phyloP scores from a whole-genome alignment of 139 green algal species.

The Mesostigma viride region DNA sequence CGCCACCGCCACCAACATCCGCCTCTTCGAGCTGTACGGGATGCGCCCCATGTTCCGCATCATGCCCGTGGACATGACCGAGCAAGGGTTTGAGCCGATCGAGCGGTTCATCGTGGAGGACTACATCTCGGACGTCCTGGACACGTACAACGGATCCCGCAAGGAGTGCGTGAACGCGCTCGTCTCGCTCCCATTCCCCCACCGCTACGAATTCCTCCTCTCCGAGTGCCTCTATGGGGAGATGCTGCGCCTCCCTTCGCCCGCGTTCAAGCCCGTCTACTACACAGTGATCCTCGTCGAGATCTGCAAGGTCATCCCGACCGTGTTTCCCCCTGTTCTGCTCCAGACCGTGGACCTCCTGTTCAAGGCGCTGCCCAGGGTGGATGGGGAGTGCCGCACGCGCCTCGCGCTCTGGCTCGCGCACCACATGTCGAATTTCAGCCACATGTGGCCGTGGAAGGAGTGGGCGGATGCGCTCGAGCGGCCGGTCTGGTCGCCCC shows the following conservation, averaged over 20 bases:
- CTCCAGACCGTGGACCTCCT: conserved; percentile 19
- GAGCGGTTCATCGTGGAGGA: conserved; percentile 33
- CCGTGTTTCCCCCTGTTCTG: conserved; percentile 25
- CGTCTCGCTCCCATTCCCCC: conserved; percentile 49
- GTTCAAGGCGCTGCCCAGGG: conserved; percentile 15
- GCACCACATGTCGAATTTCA: conserved; percentile 79
- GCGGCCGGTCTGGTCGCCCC: conserved; percentile 46
- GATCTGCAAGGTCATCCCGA: conserved; percentile 27
- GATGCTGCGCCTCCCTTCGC: conserved; percentile 63
- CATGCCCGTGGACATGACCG: no score
- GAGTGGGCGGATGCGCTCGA: conserved; percentile 56
- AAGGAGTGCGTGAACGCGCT: conserved; percentile 53
- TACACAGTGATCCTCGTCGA: conserved; percentile 68
- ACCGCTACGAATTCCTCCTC: conserved; percentile 49
- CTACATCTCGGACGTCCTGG: conserved; percentile 30
- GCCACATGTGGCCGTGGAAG: conserved; percentile 82
- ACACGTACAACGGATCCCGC: conserved; percentile 50
- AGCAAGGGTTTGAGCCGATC: no score
- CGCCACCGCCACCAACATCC: no score
- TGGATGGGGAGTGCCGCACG: conserved; percentile 57
- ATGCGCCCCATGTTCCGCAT: no score
- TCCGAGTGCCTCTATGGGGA: conserved; percentile 75
- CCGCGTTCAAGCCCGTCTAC: conserved; percentile 55
- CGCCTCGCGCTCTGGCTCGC: conserved; percentile 69
- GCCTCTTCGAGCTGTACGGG: no score